Evolutionary conservation across 2,329 filamentous ascomycete species (phyloP), one percentile per base, ranked within the genome.

Genomic region (Fusarium sp.): DNA sequence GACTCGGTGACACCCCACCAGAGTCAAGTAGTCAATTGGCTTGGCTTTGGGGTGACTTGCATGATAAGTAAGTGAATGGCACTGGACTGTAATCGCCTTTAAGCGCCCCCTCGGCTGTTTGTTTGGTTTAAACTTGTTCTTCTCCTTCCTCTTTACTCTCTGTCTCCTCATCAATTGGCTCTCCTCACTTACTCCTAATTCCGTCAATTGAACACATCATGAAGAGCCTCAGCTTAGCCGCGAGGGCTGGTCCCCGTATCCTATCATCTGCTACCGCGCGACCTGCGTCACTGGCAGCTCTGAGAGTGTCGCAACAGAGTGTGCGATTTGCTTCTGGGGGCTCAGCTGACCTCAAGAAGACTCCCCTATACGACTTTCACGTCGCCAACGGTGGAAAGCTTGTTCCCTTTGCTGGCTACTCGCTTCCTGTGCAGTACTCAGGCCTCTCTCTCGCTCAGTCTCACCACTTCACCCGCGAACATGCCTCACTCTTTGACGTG

Each of bases 401-500:
- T 89, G 95, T 98, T 51, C 93, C 93, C n/a, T 99, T 98, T 81
- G 95, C 93, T 69, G 94, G 93, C 72, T 97, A 91, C 83, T 85
- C 88, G 74, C 98, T 99, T 93, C 96, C 96, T 10, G 90, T 99
- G 45, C 92, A 96, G 80, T 99, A 98, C 83, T 81, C 86, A 34
- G 88, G 90, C 71, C 86, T 92, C 71, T 90, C 91, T 73, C 91
- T 98, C 69, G 86, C 88, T 72, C 92, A 94, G 65, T 97, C 93
- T 54, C 96, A 98, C 84, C 86, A 90, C 75, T 98, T 95, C 86
- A 98, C 96, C 18, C 90, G 96, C 57, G 86, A 89, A 74, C 92
- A 94, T 80, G 92, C 93, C 61, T 97, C 94, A 69, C 83, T 99
- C 69, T 99, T 99, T 77, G 96, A 99, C 80, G 96, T 98, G 57